Evolutionary conservation across 768 basidiomycete genomes (phyloP).

Genomic region (Termitomyces sp.): DNA sequence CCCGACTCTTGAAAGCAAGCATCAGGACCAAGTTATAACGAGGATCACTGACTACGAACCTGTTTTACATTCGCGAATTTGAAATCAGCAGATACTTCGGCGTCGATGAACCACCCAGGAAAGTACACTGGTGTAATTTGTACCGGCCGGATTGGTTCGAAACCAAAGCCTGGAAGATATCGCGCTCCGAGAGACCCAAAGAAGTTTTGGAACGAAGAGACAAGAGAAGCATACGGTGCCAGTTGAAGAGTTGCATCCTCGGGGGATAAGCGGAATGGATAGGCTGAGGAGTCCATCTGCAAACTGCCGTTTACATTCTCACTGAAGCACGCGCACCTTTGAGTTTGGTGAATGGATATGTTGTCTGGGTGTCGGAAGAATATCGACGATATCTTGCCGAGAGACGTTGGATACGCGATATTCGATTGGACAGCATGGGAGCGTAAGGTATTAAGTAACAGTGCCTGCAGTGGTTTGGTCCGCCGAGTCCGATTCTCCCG

Average conservation of each 20-base stretch:
- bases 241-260: conserved; percentile 40
- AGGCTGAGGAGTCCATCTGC: conserved; percentile 29
- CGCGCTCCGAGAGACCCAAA: conserved; percentile 30
- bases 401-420: conserved; percentile 12
- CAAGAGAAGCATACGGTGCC: conserved; percentile 27
- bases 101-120: conserved; percentile 61
- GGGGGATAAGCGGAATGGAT: conserved; percentile 47
- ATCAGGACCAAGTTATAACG: conserved; percentile 1
- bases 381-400: conserved; percentile 1
- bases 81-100: conserved; percentile 41
- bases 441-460: conserved; percentile 5
- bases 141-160: conserved; percentile 38
- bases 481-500: too few species aligned
- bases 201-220: conserved; percentile 20
- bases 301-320: neutral
- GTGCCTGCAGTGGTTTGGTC: too few species aligned
- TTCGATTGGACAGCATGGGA: conserved; percentile 15
- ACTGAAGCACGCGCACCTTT: conserved; percentile 24
- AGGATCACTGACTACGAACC: conserved; percentile 13
- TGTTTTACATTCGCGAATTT: conserved; percentile 21
- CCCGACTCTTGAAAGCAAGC: conserved; percentile 20
- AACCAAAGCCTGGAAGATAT: conserved; percentile 34
- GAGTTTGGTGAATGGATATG: conserved; percentile 32
- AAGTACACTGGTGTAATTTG: conserved; percentile 54
- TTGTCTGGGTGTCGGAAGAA: conserved; percentile 7